phyloP scores from a whole-genome alignment of 202 grass and related monocot genomes.

The Brachypodium distachyon region DNA sequence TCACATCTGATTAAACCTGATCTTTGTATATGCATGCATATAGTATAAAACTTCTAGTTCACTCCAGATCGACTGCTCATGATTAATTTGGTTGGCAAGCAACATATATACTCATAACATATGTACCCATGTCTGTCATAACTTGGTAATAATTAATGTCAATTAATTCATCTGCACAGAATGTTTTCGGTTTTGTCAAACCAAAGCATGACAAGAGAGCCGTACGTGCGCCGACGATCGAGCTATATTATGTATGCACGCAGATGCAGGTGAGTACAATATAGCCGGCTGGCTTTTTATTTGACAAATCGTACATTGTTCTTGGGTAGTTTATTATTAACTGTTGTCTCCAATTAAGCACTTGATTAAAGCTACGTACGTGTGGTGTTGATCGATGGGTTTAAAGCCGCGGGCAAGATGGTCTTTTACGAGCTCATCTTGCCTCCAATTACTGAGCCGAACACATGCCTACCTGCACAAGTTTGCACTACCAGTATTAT shows the following conservation, averaged over 20 bases:
- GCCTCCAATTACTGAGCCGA: not conserved
- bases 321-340: not conserved
- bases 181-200: slow-evolving; percentile 24
- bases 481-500: not conserved
- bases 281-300: not conserved
- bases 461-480: not conserved
- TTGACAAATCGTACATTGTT: not conserved
- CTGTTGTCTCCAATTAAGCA: too few species aligned
- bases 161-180: not conserved
- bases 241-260: not conserved
- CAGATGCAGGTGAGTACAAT: not conserved
- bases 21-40: not conserved
- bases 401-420: not conserved
- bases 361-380: not conserved
- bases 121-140: not conserved
- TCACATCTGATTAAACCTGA: not conserved
- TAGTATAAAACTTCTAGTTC: too few species aligned
- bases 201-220: not conserved
- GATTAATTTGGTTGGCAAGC: slow-evolving; percentile 9
- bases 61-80: too few species aligned
- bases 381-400: not conserved
- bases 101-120: not conserved
- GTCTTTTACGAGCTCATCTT: not conserved
- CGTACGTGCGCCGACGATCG: too few species aligned
- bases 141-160: not conserved